Conservation (phyloP, 805 yeast genomes). For the Blastobotrys peoriensis region DNA sequence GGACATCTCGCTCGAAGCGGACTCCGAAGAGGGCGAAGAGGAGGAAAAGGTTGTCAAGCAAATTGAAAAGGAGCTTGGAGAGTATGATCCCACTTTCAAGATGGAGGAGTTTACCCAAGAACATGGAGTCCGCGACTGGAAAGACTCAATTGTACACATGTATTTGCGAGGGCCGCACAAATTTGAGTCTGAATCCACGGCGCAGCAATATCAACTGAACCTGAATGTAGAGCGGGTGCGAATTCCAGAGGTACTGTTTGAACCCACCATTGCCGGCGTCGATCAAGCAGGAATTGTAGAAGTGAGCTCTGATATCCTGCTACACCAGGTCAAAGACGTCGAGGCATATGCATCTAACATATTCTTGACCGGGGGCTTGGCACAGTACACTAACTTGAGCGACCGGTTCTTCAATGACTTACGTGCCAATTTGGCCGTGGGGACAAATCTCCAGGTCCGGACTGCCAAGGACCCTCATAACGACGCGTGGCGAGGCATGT, state of each 20-base stretch:
- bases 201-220: constrained; percentile 85
- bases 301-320: constrained; percentile 58
- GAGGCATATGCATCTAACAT: constrained; percentile 43
- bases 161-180: constrained; percentile 88
- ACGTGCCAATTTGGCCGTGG: constrained; percentile 62
- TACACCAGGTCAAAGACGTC: constrained; percentile 42
- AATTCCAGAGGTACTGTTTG: constrained; percentile 87
- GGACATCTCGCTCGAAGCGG: constrained; percentile 68
- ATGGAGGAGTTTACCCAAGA: constrained; percentile 60
- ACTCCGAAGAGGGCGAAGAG: constrained; percentile 75
- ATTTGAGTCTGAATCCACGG: constrained; percentile 73
- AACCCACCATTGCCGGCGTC: constrained; percentile 88
- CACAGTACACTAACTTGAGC: constrained; percentile 57
- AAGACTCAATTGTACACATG: constrained; percentile 67
- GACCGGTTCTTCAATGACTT: constrained; percentile 67
- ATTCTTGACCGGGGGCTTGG: constrained; percentile 82
- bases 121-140: constrained; percentile 79
- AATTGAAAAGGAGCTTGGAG: constrained; percentile 69
- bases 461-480: constrained; percentile 59
- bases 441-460: constrained; percentile 53
- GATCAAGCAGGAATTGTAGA: constrained; percentile 95
- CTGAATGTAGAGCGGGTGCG: constrained; percentile 84
- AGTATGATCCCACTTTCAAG: constrained; percentile 79
- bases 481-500: constrained; percentile 96
- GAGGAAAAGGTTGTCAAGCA: constrained; percentile 37